Evolutionary conservation across 352 stramenopile genomes (phyloP), one percentile per base, ranked within the genome.

Genomic region (Phytophthora pini): DNA sequence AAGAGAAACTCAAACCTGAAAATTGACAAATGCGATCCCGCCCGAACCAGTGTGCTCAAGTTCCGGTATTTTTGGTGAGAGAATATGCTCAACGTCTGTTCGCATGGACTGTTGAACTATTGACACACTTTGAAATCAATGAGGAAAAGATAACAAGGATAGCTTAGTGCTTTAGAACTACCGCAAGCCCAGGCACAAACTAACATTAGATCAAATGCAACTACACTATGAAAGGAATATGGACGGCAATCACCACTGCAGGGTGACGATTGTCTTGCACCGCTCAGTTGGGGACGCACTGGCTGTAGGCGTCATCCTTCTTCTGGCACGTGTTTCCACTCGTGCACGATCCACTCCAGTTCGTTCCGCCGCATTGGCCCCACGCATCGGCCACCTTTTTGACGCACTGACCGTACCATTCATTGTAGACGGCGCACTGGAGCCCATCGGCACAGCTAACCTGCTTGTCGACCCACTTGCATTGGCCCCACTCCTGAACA

Each of bases 331-430:
- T 62, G 36, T 55, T 74, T 24, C 61, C 61, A 26, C 43, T 29
- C 17, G 41, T 66, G 38, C 65, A 74, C 17, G 32, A 39, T 13
- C 57, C 60, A 5, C n/a, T 56, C 49, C 55, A 70, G 40, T 61
- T 56, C 24, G 32, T 63, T 50, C 60, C 48, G 15, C 54, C 65
- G 53, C 59, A 73, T 47, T 73, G 58, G 1, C 53, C 53, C 53
- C 54, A 66, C 29, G 59, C 46, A 15, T 62, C 68, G 27, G 48
- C 66, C n/a, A 44, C 34, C 24, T 50, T 70, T 36, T 56, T 64
- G 8, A 68, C 61, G 53, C 70, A 76, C 48, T 79, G 71, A 22
- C 53, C 61, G 62, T 74, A 79, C 50, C 52, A 75, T 53, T 76
- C 57, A 34, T 63, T 65, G 49, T 61, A 65, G 41, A 66, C 61